phyloP scores from a whole-genome alignment of 805 yeast genomes.

The Wickerhamomyces bisporus region DNA sequence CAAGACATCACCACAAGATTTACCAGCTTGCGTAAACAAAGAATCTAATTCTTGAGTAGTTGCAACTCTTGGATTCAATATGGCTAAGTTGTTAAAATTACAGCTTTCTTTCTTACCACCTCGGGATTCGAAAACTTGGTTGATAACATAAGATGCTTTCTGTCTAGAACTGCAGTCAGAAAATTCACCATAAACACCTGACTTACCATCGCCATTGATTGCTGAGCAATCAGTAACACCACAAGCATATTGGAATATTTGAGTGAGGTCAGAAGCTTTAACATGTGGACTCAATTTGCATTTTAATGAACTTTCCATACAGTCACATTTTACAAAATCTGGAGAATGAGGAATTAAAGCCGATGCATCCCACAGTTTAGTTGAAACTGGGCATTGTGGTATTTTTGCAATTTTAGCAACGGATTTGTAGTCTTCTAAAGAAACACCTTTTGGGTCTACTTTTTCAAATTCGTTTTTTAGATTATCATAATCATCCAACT shows the following conservation, averaged over 20 bases:
- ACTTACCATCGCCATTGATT: conserved; percentile 50
- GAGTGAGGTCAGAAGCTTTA: conserved; percentile 43
- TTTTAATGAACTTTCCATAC: conserved; percentile 46
- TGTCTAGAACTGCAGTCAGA: conserved; percentile 64
- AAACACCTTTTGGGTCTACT: conserved; percentile 42
- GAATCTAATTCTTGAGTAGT: conserved; percentile 7
- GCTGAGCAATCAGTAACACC: conserved; percentile 52
- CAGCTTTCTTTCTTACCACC: conserved; percentile 31
- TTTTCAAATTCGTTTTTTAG: conserved; percentile 46
- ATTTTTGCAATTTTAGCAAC: conserved; percentile 24
- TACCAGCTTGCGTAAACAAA: conserved; percentile 9
- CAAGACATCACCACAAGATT: conserved; percentile 16
- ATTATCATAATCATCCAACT: conserved; percentile 55
- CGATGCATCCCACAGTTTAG: conserved; percentile 58
- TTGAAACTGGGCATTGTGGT: conserved; percentile 46
- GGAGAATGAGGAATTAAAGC: conserved; percentile 66
- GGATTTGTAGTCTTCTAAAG: conserved; percentile 24
- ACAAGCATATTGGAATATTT: conserved; percentile 55
- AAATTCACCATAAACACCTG: conserved; percentile 60
- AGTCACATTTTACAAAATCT: conserved; percentile 51
- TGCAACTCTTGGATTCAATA: conserved; percentile 9
- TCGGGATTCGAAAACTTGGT: conserved; percentile 50
- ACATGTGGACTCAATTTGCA: conserved; percentile 53
- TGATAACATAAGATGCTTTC: conserved; percentile 56
- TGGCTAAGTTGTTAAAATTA: conserved; percentile 20